phyloP scores from a whole-genome alignment of 805 yeast genomes.

The Priceomyces carsonii region DNA sequence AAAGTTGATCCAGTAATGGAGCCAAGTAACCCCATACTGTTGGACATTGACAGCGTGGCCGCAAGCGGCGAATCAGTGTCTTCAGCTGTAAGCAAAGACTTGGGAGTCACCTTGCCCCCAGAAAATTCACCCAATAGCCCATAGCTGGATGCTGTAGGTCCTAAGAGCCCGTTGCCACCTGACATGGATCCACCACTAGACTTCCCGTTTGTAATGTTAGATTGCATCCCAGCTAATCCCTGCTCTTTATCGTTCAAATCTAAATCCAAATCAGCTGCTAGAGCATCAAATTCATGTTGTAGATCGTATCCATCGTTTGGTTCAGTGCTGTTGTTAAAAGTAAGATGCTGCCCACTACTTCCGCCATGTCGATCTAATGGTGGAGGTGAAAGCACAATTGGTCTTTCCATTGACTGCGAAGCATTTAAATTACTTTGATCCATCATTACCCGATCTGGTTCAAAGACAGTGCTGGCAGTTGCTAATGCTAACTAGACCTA shows the following conservation, averaged over 20 bases:
- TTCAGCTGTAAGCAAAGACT: conserved; percentile 18
- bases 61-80: conserved; percentile 21
- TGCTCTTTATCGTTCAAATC: conserved; percentile 29
- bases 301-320: conserved; percentile 47
- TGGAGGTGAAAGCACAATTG: conserved; percentile 44
- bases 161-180: conserved; percentile 11
- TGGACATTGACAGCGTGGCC: conserved; percentile 10
- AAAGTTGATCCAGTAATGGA: conserved; percentile 17
- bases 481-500: no score
- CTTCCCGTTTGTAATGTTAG: conserved; percentile 4
- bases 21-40: conserved; percentile 27
- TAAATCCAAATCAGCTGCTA: conserved; percentile 46
- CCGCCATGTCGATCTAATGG: conserved; percentile 29
- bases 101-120: conserved; percentile 8
- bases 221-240: conserved; percentile 5
- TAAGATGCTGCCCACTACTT: conserved; percentile 4
- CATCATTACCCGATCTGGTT: conserved; percentile 10
- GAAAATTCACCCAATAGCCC: conserved; percentile 10
- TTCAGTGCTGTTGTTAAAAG: conserved; percentile 25
- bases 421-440: conserved; percentile 13
- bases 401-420: conserved; percentile 28
- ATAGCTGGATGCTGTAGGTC: conserved; percentile 16
- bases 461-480: no score
- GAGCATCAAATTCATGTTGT: conserved; percentile 49
- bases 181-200: neutral